A percentile compares a stretch with the other conserved stretches of the same genome.
Conservation (phyloP, 441 rosid species). For the Manihot esculenta region DNA sequence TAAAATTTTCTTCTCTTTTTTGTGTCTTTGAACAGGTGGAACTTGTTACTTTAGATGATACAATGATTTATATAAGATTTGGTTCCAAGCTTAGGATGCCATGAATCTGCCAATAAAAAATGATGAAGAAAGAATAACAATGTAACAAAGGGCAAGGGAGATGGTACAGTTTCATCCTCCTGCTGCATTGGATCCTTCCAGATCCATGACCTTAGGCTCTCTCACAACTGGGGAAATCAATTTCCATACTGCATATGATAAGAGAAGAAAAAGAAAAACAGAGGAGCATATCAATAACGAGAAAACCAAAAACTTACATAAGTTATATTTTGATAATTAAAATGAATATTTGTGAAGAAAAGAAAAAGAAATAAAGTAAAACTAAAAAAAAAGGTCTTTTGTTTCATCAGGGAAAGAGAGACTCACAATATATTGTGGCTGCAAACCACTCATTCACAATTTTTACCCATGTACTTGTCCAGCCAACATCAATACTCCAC, state of each 20-base stretch:
- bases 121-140: slow-evolving; percentile 15
- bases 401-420: no score
- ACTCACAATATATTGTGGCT: slow-evolving; percentile 73
- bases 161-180: slow-evolving; percentile 18
- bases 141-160: not conserved
- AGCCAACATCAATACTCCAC: slow-evolving; percentile 92
- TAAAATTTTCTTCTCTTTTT: not conserved
- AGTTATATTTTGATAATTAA: not conserved
- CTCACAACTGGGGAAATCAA: slow-evolving; percentile 66
- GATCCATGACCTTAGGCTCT: slow-evolving; percentile 46
- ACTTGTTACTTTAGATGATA: not conserved
- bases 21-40: not conserved
- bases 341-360: not conserved
- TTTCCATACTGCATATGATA: slow-evolving; percentile 65
- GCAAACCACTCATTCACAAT: slow-evolving; percentile 89
- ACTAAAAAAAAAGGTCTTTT: no score
- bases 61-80: not conserved
- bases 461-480: slow-evolving; percentile 96
- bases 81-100: not conserved
- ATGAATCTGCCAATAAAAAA: slow-evolving; percentile 15
- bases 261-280: not conserved
- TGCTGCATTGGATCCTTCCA: slow-evolving; percentile 37
- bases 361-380: not conserved
- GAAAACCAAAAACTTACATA: not conserved
- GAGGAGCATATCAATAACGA: not conserved